Evolutionary conservation across 2,329 filamentous ascomycete genomes (phyloP), one percentile per base, ranked within the genome.

Genomic region (Aspergillus cejpii): DNA sequence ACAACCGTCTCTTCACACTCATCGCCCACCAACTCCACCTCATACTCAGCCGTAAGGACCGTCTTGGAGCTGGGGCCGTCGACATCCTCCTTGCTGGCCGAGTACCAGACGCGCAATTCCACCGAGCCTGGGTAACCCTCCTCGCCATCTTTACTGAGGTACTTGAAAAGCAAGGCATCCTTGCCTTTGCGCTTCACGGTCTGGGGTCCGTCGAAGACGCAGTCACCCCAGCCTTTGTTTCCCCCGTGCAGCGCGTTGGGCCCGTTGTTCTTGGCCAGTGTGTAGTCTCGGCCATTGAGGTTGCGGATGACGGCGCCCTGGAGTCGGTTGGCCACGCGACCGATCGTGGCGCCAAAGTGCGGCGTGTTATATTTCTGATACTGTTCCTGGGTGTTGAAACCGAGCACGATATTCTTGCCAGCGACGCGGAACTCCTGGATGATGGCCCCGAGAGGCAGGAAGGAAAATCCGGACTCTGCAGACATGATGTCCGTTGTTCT

Each of bases 311-410:
- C 75, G 20, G 83, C 88, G 59, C 77, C 74, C 45, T 80, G 78
- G 63, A 95, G 81, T 45, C 91, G 84, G 72, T 97, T 97, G 49
- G 89, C 78, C 23, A 80, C 74, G 29, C 79, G 86, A 44, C 92
- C 92, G 64, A 97, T 95, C 36, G 88, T 97, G 65, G 91, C 90
- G 52, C 92, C 91, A 63, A 95, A 97, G 73, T 82, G 90, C 1
- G 87, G 82, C 8, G 68, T 72, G 70, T 92, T 91, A 74, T 90
- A 73, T 55, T 79, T 70, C 53, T 77, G 77, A 71, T 96, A 96
- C 49, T 83, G 79, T 36, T 85, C 80, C 42, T 85, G 78, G 11
- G 77, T 81, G 14, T 85, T 79, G 71, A 96, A 96, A 42, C 84
- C 83, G 56, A 92, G 85, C 17, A 96, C 90, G 54, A 98, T 92